Base-by-base conservation (phyloP, 805 yeast genomes). In the Saccharomycopsis schoenii region DNA sequence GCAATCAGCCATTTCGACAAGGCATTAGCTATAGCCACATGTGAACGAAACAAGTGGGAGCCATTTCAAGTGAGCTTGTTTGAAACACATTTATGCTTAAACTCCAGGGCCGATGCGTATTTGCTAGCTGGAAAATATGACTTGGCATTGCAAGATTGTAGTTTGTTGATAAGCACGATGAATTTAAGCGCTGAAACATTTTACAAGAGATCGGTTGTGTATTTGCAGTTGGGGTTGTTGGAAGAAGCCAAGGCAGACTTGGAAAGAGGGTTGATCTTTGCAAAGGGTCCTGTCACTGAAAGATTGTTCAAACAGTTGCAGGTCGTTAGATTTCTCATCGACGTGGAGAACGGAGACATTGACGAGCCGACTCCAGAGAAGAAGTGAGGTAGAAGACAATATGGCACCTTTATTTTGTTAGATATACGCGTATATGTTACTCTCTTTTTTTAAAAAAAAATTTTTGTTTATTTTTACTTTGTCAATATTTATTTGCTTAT, bases 261-360 rank as follows among this genome's bases (percentile, higher is more conserved):
- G 67, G 92, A 86, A 72, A 79, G 92, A 69, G 96, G 92, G 0
- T 75, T 88, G 61, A 76, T 85, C n/a, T 80, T 86, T 66, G 80
- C 75, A 62, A 47, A 47, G 34, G 52, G 52, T 15, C 82, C 83
- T 50, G 75, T 74, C 50, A 83, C 86, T 66, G 71, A 72, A 12
- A 75, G 83, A 61, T 70, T 85, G 54, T 67, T 71, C 50, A 74
- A 78, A 42, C 84, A 84, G 67, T 74, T 82, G 68, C 74, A 71
- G 42, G 71, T 77, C 14, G 77, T 81, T 58, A 71, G 75, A 61
- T 77, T 75, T 60, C 74, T 80, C 67, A 80, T 83, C 40, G 76
- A 76, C 39, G 80, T 79, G 66, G 86, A 82, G 68, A 83, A 82
- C 64, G 89, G 89, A 54, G 90, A 85, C 61, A n/a, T 56, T 10